Conservation (phyloP, 2,329 filamentous ascomycete species). For the Fonsecaea pedrosoi region DNA sequence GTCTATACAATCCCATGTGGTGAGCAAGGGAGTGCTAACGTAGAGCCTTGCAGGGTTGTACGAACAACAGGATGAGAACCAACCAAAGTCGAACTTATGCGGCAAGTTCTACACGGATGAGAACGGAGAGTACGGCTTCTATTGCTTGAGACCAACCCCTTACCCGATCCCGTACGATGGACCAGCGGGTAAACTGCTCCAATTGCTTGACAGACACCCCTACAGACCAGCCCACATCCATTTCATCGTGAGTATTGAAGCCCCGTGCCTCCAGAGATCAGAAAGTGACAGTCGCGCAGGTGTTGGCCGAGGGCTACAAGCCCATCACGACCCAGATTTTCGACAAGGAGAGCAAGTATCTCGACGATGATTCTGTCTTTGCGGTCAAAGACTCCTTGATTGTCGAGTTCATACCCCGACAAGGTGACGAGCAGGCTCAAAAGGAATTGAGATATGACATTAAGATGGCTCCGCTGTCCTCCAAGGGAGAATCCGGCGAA, state of each 20-base stretch:
- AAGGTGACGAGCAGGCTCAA: conserved; percentile 60
- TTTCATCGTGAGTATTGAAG: conserved; percentile 56
- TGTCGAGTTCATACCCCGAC: conserved; percentile 62
- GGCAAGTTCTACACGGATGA: conserved; percentile 73
- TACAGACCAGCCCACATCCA: conserved; percentile 70
- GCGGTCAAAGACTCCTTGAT: conserved; percentile 65
- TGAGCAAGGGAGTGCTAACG: neutral
- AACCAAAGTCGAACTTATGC: conserved; percentile 75
- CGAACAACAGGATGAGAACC: conserved; percentile 75
- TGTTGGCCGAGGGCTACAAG: conserved; percentile 66
- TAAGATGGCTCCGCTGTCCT: conserved; percentile 46
- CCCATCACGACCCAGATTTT: conserved; percentile 80
- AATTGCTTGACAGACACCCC: conserved; percentile 66
- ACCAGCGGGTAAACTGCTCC: conserved; percentile 64
- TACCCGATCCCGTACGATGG: conserved; percentile 65
- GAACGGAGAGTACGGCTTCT: conserved; percentile 68
- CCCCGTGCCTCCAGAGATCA: neutral
- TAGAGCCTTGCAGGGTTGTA: conserved; percentile 55
- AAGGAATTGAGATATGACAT: conserved; percentile 63
- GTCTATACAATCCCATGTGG: conserved; percentile 33
- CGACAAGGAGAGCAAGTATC: conserved; percentile 68
- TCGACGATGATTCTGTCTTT: conserved; percentile 65
- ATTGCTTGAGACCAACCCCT: conserved; percentile 66
- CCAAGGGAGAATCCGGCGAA: conserved; percentile 55
- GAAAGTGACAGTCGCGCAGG: conserved; percentile 44